Evolutionary conservation across 257 asterid genomes (phyloP).

Genomic region (Salvia hispanica): DNA sequence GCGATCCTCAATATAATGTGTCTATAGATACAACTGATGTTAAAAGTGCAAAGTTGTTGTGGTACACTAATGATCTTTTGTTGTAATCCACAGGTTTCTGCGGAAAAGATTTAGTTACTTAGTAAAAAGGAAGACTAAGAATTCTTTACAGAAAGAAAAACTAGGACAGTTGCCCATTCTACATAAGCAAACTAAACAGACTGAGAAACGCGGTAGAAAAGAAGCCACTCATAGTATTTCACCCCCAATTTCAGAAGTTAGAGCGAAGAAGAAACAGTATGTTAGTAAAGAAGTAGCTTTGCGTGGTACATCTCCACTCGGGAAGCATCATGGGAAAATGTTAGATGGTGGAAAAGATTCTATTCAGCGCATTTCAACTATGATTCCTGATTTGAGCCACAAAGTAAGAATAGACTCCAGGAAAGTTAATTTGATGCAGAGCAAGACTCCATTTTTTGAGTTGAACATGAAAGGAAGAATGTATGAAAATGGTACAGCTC

Average conservation of each 20-base stretch:
- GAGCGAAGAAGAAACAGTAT: constrained; percentile 45
- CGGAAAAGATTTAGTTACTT: constrained; percentile 53
- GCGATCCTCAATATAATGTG: neutral
- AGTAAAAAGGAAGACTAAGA: constrained; percentile 35
- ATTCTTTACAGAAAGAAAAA: constrained; percentile 32
- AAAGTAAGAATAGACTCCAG: constrained; percentile 38
- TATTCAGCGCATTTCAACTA: no score
- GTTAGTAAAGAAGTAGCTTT: constrained; percentile 37
- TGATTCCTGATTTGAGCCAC: constrained; percentile 34
- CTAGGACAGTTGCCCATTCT: constrained; percentile 16
- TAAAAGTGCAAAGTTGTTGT: neutral
- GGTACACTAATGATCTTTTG: constrained; percentile 7
- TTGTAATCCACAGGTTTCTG: constrained; percentile 49
- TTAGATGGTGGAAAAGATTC: no score
- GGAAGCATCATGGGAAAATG: neutral
- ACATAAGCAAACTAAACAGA: constrained; percentile 33
- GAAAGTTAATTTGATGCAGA: constrained; percentile 28
- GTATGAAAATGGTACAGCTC: constrained; percentile 35
- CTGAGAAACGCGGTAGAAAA: constrained; percentile 33
- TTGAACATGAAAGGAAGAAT: constrained; percentile 50
- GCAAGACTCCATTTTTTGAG: constrained; percentile 31
- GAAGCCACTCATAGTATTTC: constrained; percentile 35
- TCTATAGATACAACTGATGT: neutral
- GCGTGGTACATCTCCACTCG: constrained; percentile 26
- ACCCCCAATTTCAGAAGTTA: constrained; percentile 50